These are phyloP conservation scores for Boletus pseudo-olivaceus DNA, from an alignment of 768 basidiomycete genomes.

Conservation along the genomic window DNA sequence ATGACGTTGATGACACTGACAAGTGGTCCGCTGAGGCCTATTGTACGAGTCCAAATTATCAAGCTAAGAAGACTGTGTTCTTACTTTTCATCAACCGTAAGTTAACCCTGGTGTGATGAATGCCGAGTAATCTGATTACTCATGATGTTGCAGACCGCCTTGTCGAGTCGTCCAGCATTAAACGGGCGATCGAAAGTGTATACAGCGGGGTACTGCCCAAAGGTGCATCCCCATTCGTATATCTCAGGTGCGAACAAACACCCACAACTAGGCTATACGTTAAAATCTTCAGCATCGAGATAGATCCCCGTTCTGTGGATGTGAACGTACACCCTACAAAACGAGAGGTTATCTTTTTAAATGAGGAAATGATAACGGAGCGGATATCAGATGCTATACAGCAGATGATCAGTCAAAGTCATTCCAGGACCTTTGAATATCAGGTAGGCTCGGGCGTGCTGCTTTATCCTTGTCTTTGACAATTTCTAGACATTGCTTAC, in stretches of 20 bases:
- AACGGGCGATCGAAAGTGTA: constrained; percentile 80
- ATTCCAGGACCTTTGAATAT: constrained; percentile 70
- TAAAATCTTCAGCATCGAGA: constrained; percentile 53
- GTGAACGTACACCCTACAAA: constrained; percentile 99
- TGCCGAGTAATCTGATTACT: neutral
- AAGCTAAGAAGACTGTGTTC: constrained; percentile 80
- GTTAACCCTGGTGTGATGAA: constrained; percentile 23
- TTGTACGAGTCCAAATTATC: constrained; percentile 86
- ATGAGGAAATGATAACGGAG: constrained; percentile 84
- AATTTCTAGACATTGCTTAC: constrained; percentile 54
- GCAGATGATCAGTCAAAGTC: constrained; percentile 56
- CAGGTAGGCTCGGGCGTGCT: constrained; percentile 42
- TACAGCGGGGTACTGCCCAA: constrained; percentile 87
- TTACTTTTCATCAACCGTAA: constrained; percentile 93
- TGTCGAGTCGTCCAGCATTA: constrained; percentile 85
- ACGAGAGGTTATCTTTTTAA: constrained; percentile 90
- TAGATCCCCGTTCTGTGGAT: constrained; percentile 86
- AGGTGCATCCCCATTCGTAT: constrained; percentile 87
- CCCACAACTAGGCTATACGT: neutral
- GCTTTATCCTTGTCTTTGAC: neutral
- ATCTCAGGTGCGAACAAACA: constrained; percentile 65
- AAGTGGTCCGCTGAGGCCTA: constrained; percentile 73
- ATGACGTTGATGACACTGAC: constrained; percentile 34
- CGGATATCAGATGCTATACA: constrained; percentile 73
- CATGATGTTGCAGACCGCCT: constrained; percentile 62